A percentile compares a stretch with the other conserved stretches of the same genome.
phyloP scores from a whole-genome alignment of 2,329 filamentous ascomycete genomes.

The Aspergillus proliferans region DNA sequence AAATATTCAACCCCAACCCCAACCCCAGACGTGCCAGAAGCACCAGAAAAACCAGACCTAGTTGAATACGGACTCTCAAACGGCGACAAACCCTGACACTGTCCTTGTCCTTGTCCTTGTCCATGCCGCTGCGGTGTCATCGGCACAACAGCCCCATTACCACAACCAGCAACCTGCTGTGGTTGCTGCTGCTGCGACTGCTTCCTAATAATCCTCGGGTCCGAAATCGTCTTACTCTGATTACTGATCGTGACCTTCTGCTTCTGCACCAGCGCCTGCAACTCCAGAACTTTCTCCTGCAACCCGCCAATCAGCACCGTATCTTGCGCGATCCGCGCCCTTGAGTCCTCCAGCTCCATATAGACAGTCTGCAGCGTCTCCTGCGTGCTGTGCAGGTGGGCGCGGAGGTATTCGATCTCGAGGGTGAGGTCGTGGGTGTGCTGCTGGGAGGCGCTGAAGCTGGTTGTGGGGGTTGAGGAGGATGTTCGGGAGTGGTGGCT shows the following conservation, averaged over 20 bases:
- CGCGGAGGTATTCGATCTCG: neutral
- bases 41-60: slow-evolving; percentile 2
- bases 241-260: slow-evolving; percentile 20
- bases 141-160: slow-evolving; percentile 4
- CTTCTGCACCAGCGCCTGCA: slow-evolving; percentile 14
- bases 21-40: slow-evolving; percentile 6
- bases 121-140: slow-evolving; percentile 7
- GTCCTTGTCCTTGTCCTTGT: slow-evolving; percentile 3
- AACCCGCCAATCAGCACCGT: slow-evolving; percentile 5
- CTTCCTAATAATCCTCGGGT: slow-evolving; percentile 11
- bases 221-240: slow-evolving; percentile 23
- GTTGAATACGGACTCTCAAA: slow-evolving; percentile 5
- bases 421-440: neutral
- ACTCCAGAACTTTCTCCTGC: slow-evolving; percentile 8
- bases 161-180: neutral
- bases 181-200: neutral
- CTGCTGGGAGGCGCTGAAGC: slow-evolving; percentile 1
- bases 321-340: slow-evolving; percentile 3
- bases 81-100: slow-evolving; percentile 1
- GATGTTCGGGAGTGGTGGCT: neutral
- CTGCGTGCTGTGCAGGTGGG: neutral
- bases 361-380: slow-evolving; percentile 4
- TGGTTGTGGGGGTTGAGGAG: neutral
- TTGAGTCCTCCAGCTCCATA: slow-evolving; percentile 8
- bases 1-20: slow-evolving; percentile 2